Evolutionary conservation across 179 eudicot genomes (phyloP).

Genomic region (Beta macrorhiza): DNA sequence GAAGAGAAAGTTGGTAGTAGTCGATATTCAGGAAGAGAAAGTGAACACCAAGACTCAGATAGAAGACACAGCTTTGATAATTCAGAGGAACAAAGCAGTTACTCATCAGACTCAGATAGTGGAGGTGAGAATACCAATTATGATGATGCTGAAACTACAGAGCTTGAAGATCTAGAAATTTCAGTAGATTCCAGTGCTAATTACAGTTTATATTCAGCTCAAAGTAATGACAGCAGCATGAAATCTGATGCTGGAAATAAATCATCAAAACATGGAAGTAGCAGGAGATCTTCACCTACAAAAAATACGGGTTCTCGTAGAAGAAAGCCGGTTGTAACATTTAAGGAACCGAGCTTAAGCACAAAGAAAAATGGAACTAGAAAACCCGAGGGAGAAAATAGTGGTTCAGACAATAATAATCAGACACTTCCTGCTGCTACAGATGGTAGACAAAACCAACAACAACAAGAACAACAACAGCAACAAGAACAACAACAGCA

Average conservation of each 20-base stretch:
- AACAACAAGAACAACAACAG: neutral
- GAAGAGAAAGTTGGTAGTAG: conserved; percentile 11
- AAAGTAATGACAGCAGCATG: conserved; percentile 24
- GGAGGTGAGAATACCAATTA: conserved; percentile 20
- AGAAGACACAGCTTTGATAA: conserved; percentile 13
- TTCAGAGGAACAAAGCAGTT: conserved; percentile 28
- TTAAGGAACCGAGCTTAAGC: conserved; percentile 39
- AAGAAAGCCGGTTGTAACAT: conserved; percentile 41
- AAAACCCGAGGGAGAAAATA: conserved; percentile 18
- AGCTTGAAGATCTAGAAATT: conserved; percentile 19
- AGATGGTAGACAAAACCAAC: neutral
- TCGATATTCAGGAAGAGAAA: conserved; percentile 14
- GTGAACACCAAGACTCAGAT: conserved; percentile 20
- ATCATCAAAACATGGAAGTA: conserved; percentile 35
- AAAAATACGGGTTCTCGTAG: conserved; percentile 31
- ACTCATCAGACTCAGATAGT: conserved; percentile 33
- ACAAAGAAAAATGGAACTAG: conserved; percentile 25
- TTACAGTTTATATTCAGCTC: conserved; percentile 14
- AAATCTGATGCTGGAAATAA: conserved; percentile 25
- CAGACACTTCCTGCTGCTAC: conserved; percentile 17
- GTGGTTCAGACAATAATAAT: conserved; percentile 16
- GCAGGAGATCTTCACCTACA: conserved; percentile 25
- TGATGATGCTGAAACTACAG: conserved; percentile 23
- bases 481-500: neutral
- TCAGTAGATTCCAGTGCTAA: conserved; percentile 14